A percentile compares a stretch with the other conserved stretches of the same genome.
Evolutionary conservation across 257 asterid species (phyloP).

Genomic region (Cordia subcordata): DNA sequence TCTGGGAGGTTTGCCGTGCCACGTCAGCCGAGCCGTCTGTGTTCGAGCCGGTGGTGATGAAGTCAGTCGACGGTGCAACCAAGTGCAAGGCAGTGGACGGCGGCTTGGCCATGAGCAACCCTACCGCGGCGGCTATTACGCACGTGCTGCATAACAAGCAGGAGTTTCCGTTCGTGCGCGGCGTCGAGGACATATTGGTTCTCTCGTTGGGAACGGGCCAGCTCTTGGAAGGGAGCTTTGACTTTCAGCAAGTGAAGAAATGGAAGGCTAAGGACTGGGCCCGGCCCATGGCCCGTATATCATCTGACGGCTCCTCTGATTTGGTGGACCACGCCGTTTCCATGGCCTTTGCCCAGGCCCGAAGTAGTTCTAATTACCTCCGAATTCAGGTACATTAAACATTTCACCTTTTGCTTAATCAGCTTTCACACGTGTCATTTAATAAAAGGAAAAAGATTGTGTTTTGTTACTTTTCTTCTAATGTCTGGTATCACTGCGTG

Average conservation of each 20-base stretch:
- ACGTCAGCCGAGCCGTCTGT: constrained; percentile 80
- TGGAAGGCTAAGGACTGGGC: constrained; percentile 41
- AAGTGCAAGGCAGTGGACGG: constrained; percentile 85
- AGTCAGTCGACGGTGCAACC: constrained; percentile 71
- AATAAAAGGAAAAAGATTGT: too few species aligned
- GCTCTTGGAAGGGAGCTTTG: constrained; percentile 33
- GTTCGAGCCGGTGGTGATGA: constrained; percentile 70
- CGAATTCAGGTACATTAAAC: constrained; percentile 26
- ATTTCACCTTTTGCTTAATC: not conserved
- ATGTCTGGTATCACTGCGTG: too few species aligned
- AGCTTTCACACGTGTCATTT: too few species aligned
- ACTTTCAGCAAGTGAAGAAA: constrained; percentile 22
- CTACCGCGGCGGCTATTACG: constrained; percentile 93
- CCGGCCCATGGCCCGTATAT: constrained; percentile 32
- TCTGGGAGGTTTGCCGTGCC: constrained; percentile 94
- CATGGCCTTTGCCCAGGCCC: constrained; percentile 34
- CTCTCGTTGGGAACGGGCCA: constrained; percentile 88
- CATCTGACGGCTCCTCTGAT: constrained; percentile 35
- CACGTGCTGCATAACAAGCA: constrained; percentile 94
- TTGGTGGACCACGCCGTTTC: constrained; percentile 34
- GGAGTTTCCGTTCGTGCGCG: constrained; percentile 91
- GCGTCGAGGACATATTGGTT: constrained; percentile 91
- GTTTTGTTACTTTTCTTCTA: too few species aligned
- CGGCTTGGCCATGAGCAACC: constrained; percentile 83
- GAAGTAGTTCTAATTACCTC: constrained; percentile 28